phyloP scores from a whole-genome alignment of 148 eudicot species.

The Cornus florida region DNA sequence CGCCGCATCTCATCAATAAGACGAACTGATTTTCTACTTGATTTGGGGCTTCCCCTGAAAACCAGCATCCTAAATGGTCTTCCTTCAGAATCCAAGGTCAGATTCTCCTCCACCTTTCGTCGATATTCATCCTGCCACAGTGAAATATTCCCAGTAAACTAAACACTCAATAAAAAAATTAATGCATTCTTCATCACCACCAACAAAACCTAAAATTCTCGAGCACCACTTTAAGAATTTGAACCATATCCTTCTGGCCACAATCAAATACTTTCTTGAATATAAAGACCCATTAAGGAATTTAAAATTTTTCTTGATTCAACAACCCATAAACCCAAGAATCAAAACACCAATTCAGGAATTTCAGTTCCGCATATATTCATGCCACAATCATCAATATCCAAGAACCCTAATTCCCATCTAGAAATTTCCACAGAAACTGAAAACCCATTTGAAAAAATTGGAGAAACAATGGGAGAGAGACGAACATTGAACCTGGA shows the following conservation, averaged over 20 bases:
- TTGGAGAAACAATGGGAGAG: background rate
- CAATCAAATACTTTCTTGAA: background rate
- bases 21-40: slow-evolving; percentile 27
- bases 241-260: background rate
- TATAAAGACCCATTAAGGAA: background rate
- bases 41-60: slow-evolving; percentile 50
- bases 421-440: background rate
- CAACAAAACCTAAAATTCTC: too few relatives aligned
- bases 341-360: background rate
- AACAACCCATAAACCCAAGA: background rate
- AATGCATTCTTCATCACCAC: background rate
- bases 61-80: slow-evolving; percentile 47
- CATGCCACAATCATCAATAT: background rate
- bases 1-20: slow-evolving; percentile 34
- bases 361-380: background rate
- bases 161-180: background rate
- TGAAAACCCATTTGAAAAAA: background rate
- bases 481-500: slow-evolving; percentile 22
- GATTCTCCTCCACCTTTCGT: slow-evolving; percentile 23
- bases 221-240: too few relatives aligned
- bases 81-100: slow-evolving; percentile 35
- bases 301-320: background rate
- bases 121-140: slow-evolving; percentile 24
- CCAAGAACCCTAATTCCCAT: background rate
- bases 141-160: background rate